These are phyloP conservation scores for Fusarium sp. DNA, from an alignment of 2,329 filamentous ascomycete genomes.

Conservation along the genomic window DNA sequence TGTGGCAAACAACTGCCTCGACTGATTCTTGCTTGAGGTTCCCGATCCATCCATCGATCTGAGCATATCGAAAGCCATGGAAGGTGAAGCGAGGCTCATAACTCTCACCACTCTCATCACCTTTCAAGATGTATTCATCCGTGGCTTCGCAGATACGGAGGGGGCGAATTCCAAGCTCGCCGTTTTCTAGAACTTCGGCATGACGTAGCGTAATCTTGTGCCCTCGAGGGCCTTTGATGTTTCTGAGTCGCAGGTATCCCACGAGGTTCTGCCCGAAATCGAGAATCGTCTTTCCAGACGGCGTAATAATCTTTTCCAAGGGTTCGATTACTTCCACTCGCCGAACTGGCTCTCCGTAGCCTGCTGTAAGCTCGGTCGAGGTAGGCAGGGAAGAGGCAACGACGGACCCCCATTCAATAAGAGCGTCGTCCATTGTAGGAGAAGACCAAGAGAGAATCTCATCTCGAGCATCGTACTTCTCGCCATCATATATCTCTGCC, in stretches of 20 bases:
- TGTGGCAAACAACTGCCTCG: constrained; percentile 60
- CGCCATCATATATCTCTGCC: constrained; percentile 67
- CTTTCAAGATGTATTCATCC: constrained; percentile 24
- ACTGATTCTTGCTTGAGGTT: constrained; percentile 31
- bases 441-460: constrained; percentile 51
- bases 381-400: constrained; percentile 50
- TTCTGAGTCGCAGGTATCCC: constrained; percentile 61
- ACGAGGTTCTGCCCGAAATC: constrained; percentile 74
- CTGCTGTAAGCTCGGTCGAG: constrained; percentile 66
- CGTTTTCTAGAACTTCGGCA: constrained; percentile 69
- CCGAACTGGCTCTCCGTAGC: constrained; percentile 26
- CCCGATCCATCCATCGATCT: constrained; percentile 61
- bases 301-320: constrained; percentile 48
- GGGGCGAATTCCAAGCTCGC: constrained; percentile 56
- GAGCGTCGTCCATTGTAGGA: constrained; percentile 35
- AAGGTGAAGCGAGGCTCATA: constrained; percentile 69
- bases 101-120: constrained; percentile 32
- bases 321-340: constrained; percentile 22
- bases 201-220: constrained; percentile 64
- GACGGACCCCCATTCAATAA: background rate
- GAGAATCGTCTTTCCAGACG: constrained; percentile 63
- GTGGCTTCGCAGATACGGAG: constrained; percentile 35
- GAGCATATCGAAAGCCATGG: constrained; percentile 69
- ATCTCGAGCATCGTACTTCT: constrained; percentile 61
- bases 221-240: constrained; percentile 55